Conservation (phyloP, 148 eudicot species). For the Rhododendron ferrugineum region DNA sequence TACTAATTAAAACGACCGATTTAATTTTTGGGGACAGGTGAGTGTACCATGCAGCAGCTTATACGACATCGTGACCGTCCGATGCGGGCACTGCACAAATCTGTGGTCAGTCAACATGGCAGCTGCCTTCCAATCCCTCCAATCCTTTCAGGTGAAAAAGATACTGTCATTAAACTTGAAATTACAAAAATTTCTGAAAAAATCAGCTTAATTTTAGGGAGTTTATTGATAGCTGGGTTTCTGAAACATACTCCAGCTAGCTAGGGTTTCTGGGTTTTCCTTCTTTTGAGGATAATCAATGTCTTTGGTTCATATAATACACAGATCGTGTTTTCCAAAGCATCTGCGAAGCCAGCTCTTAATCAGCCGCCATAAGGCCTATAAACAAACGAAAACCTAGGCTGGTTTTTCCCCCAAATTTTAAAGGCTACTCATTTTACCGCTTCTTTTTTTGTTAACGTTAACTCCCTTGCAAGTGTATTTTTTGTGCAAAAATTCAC, state of each 20-base stretch:
- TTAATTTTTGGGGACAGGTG: conserved; percentile 36
- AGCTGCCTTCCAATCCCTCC: conserved; percentile 55
- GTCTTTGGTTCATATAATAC: conserved; percentile 5
- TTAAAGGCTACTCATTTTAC: too few species aligned
- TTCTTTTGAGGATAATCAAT: conserved; percentile 31
- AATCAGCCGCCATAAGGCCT: conserved; percentile 26
- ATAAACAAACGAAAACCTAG: not conserved
- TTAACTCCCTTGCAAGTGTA: too few species aligned
- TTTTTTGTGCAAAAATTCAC: too few species aligned
- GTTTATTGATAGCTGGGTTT: conserved; percentile 1
- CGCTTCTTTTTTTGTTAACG: too few species aligned
- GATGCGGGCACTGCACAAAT: conserved; percentile 89
- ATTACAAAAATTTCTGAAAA: not conserved
- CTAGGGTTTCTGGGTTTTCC: conserved; percentile 28
- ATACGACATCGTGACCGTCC: conserved; percentile 74
- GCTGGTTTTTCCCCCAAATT: too few species aligned
- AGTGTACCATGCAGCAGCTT: conserved; percentile 84
- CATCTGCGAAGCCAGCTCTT: conserved; percentile 17
- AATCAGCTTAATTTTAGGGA: conserved; percentile 22
- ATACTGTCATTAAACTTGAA: not conserved
- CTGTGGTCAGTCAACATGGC: conserved; percentile 92
- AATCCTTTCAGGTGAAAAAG: conserved; percentile 25
- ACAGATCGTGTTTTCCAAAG: conserved; percentile 14
- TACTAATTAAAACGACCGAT: not conserved
- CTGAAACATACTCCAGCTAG: conserved; percentile 22